phyloP scores from a whole-genome alignment of 1,284 basidiomycete species.

The Entoloma clypeatum region DNA sequence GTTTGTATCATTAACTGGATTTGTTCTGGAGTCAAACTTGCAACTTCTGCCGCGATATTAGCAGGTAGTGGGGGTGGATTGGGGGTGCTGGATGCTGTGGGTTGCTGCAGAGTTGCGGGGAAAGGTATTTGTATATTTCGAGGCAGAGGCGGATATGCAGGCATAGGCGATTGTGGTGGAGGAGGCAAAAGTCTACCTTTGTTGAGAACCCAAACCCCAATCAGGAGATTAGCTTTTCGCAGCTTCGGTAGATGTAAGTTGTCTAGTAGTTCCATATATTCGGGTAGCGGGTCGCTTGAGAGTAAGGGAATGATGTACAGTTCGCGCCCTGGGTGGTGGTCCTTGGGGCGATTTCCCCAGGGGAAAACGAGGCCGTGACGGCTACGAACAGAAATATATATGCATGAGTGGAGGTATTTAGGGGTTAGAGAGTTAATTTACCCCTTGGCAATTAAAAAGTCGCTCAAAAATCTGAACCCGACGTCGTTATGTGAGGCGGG shows the following conservation, averaged over 20 bases:
- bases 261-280: constrained; percentile 84
- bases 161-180: constrained; percentile 26
- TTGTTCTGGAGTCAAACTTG: constrained; percentile 24
- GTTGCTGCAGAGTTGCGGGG: constrained; percentile 9
- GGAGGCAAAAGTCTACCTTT: constrained; percentile 62
- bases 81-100: constrained; percentile 10
- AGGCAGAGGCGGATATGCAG: constrained; percentile 14
- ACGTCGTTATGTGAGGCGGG: constrained; percentile 43
- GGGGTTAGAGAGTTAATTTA: constrained; percentile 29
- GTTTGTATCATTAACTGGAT: constrained; percentile 25
- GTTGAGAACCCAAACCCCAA: constrained; percentile 81
- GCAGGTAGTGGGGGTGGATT: constrained; percentile 15
- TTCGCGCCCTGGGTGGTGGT: constrained; percentile 77
- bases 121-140: constrained; percentile 14
- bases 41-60: constrained; percentile 22
- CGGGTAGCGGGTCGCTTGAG: constrained; percentile 68
- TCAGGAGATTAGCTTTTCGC: constrained; percentile 61
- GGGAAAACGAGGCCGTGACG: constrained; percentile 86
- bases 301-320: constrained; percentile 84
- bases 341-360: constrained; percentile 71
- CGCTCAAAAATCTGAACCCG: constrained; percentile 60
- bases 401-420: constrained; percentile 14
- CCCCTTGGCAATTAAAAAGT: constrained; percentile 74
- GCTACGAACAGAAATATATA: constrained; percentile 42
- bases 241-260: constrained; percentile 66